Evolutionary conservation across 1,139 yeast species (phyloP).

Genomic region (Maudiozyma humilis): DNA sequence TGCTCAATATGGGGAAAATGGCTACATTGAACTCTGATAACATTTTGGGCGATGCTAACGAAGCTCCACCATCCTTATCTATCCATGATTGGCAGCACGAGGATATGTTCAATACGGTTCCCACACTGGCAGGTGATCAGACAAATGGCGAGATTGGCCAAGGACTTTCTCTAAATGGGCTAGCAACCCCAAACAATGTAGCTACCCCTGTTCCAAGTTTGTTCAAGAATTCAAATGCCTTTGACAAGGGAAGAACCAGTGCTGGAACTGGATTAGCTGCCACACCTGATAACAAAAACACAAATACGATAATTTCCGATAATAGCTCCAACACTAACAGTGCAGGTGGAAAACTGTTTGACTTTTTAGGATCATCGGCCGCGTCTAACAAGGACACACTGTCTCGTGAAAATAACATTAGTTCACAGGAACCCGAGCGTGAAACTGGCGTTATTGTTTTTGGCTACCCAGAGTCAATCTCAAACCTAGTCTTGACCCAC

Average conservation of each 20-base stretch:
- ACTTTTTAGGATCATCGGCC: not conserved
- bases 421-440: slow-evolving; percentile 12
- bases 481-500: slow-evolving; percentile 60
- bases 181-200: not conserved
- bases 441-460: slow-evolving; percentile 73
- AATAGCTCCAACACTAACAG: not conserved
- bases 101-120: slow-evolving; percentile 28
- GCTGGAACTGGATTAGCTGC: not conserved
- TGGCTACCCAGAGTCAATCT: slow-evolving; percentile 76
- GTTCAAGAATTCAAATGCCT: slow-evolving; percentile 5
- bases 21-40: slow-evolving; percentile 7
- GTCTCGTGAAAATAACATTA: not conserved
- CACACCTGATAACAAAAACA: not conserved
- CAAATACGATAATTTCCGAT: not conserved
- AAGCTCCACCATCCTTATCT: slow-evolving; percentile 52
- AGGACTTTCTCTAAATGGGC: not conserved
- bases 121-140: slow-evolving; percentile 8
- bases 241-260: slow-evolving; percentile 4
- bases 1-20: slow-evolving; percentile 15
- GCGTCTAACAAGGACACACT: not conserved
- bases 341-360: not conserved
- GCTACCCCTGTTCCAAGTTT: slow-evolving; percentile 3
- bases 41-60: slow-evolving; percentile 22
- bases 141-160: not conserved
- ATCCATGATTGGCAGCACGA: slow-evolving; percentile 42